Conservation (phyloP, 139 green algal genomes). For the Chlorella sorokiniana region DNA sequence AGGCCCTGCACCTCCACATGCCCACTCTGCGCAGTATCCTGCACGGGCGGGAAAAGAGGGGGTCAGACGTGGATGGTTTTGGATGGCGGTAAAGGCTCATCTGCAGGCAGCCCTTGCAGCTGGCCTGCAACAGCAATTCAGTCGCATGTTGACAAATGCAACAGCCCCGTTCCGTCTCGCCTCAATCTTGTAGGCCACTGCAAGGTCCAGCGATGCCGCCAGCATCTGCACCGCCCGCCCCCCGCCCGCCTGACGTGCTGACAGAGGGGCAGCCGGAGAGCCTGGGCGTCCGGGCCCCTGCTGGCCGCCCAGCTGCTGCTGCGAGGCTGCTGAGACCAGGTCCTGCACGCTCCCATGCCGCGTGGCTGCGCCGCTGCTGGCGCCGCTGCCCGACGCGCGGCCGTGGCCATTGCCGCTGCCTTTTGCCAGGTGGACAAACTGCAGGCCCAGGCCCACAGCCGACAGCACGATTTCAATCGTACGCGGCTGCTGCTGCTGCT, state of each 20-base stretch:
- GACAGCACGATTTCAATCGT: constrained; percentile 53
- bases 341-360: constrained; percentile 1
- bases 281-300: background rate
- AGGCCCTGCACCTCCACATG: constrained; percentile 52
- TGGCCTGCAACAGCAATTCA: background rate
- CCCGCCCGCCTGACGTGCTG: background rate
- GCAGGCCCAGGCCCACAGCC: constrained; percentile 57
- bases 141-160: background rate
- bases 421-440: constrained; percentile 61
- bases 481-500: constrained; percentile 8
- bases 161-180: background rate
- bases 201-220: constrained; percentile 50
- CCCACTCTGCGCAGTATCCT: constrained; percentile 34
- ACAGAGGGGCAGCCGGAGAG: background rate
- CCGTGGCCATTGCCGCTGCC: background rate
- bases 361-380: background rate
- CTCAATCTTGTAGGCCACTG: constrained; percentile 33
- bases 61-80: background rate
- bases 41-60: background rate
- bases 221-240: constrained; percentile 50
- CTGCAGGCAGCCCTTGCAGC: background rate
- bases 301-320: too few species aligned
- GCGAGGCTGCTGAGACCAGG: background rate
- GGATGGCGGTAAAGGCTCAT: background rate
- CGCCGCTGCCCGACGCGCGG: background rate